Percentiles rank a stretch among this genome's conserved stretches.
Evolutionary conservation across 129 eudicot genomes (phyloP).

Genomic region (Artemisia annua): DNA sequence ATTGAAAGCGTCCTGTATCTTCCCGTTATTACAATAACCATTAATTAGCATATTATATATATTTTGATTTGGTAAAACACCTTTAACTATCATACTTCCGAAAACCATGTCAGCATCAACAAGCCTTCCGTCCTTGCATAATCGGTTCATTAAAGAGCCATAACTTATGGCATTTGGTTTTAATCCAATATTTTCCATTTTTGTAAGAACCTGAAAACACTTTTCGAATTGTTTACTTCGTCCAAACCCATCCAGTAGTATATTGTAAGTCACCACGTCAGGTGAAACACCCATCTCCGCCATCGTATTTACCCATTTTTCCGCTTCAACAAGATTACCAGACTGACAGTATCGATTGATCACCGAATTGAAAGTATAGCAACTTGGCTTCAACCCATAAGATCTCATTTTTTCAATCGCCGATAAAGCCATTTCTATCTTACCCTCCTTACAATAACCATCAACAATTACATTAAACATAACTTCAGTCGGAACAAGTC

Average conservation of each 20-base stretch:
- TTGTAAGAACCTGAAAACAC: conserved; percentile 30
- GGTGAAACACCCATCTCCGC: conserved; percentile 25
- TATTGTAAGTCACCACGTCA: conserved; percentile 28
- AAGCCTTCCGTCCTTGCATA: conserved; percentile 29
- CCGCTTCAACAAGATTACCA: conserved; percentile 36
- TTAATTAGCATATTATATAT: conserved; percentile 30
- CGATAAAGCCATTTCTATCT: conserved; percentile 23
- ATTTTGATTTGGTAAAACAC: conserved; percentile 22
- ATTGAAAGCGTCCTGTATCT: conserved; percentile 29
- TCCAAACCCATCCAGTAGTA: conserved; percentile 25
- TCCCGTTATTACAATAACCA: conserved; percentile 26
- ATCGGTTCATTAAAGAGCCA: conserved; percentile 24
- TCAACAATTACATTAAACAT: conserved; percentile 30
- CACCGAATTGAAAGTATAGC: conserved; percentile 23
- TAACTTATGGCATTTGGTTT: conserved; percentile 26
- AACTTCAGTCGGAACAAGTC: conserved; percentile 28
- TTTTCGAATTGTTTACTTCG: conserved; percentile 16
- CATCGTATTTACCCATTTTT: conserved; percentile 27
- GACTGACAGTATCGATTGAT: conserved; percentile 21
- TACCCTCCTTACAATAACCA: conserved; percentile 35
- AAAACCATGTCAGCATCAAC: conserved; percentile 21
- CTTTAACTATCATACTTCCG: conserved; percentile 27
- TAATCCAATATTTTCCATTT: conserved; percentile 33
- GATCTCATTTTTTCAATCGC: conserved; percentile 28
- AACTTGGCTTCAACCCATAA: conserved; percentile 19